Conservation (phyloP, 2,329 filamentous ascomycete species). For the Ophiosphaerella herpotricha region DNA sequence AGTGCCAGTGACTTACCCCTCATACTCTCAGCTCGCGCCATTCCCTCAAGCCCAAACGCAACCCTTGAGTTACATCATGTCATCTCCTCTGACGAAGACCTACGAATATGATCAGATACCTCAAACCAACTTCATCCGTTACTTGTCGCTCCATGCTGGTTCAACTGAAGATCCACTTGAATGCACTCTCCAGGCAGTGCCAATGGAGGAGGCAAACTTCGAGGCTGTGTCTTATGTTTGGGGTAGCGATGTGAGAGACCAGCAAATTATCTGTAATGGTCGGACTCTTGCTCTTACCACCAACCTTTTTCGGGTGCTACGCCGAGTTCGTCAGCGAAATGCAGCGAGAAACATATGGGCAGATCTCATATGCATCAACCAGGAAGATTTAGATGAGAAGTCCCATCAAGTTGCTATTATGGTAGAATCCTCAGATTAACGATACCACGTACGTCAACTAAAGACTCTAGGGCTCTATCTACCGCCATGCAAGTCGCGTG, state of each 20-base stretch:
- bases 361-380: conserved; percentile 21
- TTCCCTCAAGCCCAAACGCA: no score
- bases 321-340: conserved; percentile 4
- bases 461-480: conserved; percentile 6
- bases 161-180: conserved; percentile 1
- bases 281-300: conserved; percentile 5
- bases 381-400: conserved; percentile 17
- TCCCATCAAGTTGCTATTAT: conserved; percentile 15
- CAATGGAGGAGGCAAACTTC: conserved; percentile 5
- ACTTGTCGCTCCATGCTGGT: conserved; percentile 5
- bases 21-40: no score
- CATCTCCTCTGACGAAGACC: background rate
- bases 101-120: conserved; percentile 10
- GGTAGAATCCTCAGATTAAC: background rate
- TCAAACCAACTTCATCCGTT: conserved; percentile 3
- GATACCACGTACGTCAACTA: no score
- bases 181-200: conserved; percentile 10
- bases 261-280: conserved; percentile 8
- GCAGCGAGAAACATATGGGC: conserved; percentile 13
- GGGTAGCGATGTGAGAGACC: conserved; percentile 8
- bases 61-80: background rate
- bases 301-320: conserved; percentile 11
- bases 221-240: conserved; percentile 21
- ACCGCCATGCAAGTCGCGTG: conserved; percentile 10
- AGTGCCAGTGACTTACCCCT: no score